Evolutionary conservation across 768 basidiomycete genomes (phyloP).

Genomic region (Trametes cingulata): DNA sequence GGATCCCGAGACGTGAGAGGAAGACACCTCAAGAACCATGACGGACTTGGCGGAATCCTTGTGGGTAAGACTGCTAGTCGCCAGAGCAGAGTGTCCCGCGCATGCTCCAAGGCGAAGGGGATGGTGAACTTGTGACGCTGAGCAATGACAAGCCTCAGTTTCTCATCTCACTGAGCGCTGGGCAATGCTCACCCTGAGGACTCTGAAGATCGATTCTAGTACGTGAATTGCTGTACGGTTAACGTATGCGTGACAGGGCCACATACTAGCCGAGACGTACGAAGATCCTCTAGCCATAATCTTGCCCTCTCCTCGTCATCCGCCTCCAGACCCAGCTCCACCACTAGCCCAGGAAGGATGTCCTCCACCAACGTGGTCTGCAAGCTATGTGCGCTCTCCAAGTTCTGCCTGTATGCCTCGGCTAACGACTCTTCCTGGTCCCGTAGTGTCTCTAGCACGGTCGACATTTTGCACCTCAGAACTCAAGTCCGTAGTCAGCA

Average conservation of each 20-base stretch:
- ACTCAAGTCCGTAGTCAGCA: not conserved
- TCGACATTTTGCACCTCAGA: slow-evolving; percentile 6
- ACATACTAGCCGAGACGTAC: slow-evolving; percentile 42
- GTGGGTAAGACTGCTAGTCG: slow-evolving; percentile 48
- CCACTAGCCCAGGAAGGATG: slow-evolving; percentile 58
- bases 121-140: slow-evolving; percentile 70
- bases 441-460: slow-evolving; percentile 12
- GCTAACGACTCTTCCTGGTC: slow-evolving; percentile 46
- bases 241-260: not conserved
- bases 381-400: slow-evolving; percentile 46
- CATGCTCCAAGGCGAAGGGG: slow-evolving; percentile 61
- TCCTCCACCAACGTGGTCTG: slow-evolving; percentile 55
- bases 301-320: slow-evolving; percentile 51
- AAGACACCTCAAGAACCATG: slow-evolving; percentile 48
- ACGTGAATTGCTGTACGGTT: not conserved
- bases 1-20: slow-evolving; percentile 57
- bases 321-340: slow-evolving; percentile 55
- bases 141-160: slow-evolving; percentile 7
- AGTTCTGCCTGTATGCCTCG: slow-evolving; percentile 50
- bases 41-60: slow-evolving; percentile 41
- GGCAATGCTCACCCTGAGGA: slow-evolving; percentile 51
- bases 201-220: slow-evolving; percentile 36
- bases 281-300: slow-evolving; percentile 66
- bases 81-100: slow-evolving; percentile 58
- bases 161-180: no score